A percentile compares a stretch with the other conserved stretches of the same genome.
Evolutionary conservation across 2,329 filamentous ascomycete genomes (phyloP).

Genomic region (Penicillium sumatraense): DNA sequence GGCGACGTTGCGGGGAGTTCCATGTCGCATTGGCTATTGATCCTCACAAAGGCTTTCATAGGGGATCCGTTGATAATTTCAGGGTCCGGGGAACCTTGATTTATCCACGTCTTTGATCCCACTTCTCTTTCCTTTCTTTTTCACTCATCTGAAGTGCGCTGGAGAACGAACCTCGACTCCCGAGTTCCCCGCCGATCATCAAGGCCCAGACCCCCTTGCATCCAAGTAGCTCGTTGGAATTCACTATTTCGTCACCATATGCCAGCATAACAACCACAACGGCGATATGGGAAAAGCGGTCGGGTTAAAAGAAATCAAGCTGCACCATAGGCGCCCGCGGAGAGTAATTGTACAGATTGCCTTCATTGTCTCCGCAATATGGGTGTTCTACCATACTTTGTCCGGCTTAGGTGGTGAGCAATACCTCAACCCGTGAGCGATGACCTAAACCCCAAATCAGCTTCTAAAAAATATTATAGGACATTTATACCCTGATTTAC

Average conservation of each 20-base stretch:
- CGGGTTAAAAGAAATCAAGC: conserved; percentile 1
- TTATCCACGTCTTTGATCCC: not conserved
- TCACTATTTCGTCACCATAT: not conserved
- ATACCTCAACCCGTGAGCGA: not conserved
- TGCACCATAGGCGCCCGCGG: not conserved
- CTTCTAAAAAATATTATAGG: not conserved
- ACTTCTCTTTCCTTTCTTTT: too few relatives aligned
- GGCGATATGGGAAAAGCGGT: not conserved
- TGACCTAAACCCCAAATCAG: not conserved
- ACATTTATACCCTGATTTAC: not conserved
- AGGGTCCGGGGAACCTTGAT: not conserved
- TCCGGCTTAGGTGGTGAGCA: not conserved
- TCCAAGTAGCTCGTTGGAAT: not conserved
- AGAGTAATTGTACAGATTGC: not conserved
- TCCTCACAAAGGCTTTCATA: not conserved
- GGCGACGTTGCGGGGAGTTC: not conserved
- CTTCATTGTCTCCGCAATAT: not conserved
- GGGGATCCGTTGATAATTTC: not conserved
- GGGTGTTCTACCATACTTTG: not conserved
- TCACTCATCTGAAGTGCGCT: too few relatives aligned
- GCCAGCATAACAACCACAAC: not conserved
- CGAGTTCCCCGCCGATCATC: not conserved
- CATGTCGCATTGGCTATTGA: not conserved
- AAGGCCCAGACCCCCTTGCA: not conserved
- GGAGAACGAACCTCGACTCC: not conserved